phyloP scores from a whole-genome alignment of 768 basidiomycete species.

The Lentinula sp. region DNA sequence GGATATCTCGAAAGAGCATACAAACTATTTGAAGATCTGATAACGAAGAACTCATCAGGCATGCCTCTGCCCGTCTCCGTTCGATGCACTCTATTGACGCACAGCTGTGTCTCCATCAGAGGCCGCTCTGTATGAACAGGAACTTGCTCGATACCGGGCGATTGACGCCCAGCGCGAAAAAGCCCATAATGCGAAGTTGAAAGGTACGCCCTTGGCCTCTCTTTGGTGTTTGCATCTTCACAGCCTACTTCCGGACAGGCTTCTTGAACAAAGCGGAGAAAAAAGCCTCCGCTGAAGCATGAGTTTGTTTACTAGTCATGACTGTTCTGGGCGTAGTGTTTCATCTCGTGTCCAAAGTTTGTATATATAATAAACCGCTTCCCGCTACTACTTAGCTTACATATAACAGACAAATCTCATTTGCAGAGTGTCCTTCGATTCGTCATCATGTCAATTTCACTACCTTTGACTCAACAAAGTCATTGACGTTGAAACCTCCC shows the following conservation, averaged over 20 bases:
- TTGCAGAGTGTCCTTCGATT: no score
- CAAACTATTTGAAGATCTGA: conserved; percentile 57
- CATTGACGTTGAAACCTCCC: conserved; percentile 45
- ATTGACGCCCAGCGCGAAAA: conserved; percentile 66
- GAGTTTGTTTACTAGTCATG: neutral
- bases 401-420: no score
- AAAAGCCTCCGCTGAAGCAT: neutral
- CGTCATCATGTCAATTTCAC: conserved; percentile 37
- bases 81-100: neutral
- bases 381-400: no score
- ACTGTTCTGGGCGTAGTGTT: neutral
- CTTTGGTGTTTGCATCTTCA: neutral
- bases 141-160: conserved; percentile 52
- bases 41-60: conserved; percentile 61
- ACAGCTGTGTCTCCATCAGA: conserved; percentile 30
- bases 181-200: conserved; percentile 63
- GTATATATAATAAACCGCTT: neutral
- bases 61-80: conserved; percentile 7
- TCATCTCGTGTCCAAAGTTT: neutral
- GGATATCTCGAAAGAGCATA: conserved; percentile 74
- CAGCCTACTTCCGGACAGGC: conserved; percentile 24
- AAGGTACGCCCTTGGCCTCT: conserved; percentile 39
- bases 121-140: conserved; percentile 51
- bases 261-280: conserved; percentile 37
- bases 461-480: conserved; percentile 54